Base-by-base conservation (phyloP, 1,284 basidiomycete species). In the Moesziomyces antarcticus region DNA sequence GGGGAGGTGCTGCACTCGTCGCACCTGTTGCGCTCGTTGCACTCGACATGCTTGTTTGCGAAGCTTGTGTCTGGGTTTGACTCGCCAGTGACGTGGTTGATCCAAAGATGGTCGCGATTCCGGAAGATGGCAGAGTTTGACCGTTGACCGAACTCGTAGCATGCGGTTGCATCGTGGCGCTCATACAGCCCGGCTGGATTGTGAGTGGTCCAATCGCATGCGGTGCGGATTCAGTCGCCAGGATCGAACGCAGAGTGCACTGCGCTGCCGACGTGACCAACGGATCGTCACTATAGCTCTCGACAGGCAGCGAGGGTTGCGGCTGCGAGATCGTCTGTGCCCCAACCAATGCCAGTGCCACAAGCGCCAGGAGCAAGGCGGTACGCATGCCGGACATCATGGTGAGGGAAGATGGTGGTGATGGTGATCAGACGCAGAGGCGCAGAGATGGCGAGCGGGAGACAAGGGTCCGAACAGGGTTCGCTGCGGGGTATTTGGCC, bases 191-290 rank as follows among this genome's bases (percentile, higher is more conserved):
- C 1, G 50, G 55, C 9, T 50, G 35, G 10, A 57, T 42, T 0
- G 70, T 67, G 35, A 73, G 70, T 5, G 60, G 70, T 2, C 70
- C 70, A 8, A 73, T 73, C 16, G 48, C 48, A 11, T 63, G 64
- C 0, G 21, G 47, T 3, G 24, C 69, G 0, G 56, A 59, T 27
- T 67, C 53, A 20, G 60, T 56, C 14, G 40, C 52, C 2, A 67
- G 59, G 37, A 64, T 59, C 5, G 41, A 14, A 2, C 55, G 44
- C 21, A 73, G 53, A 16, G 63, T 50, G 53, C 70, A 67, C 63
- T 3, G 57, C 63, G 27, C 41, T 45, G 24, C 56, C 40, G 10
- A 33, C 30, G 53, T 68, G 65, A 63, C 35, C 11, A 40, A 21
- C 10, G 66, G 66, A 33, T 69, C 66, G 47, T 69, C 60, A 42